Percentiles rank a stretch among this genome's conserved stretches.
phyloP scores from a whole-genome alignment of 768 basidiomycete genomes.

The Neoboletus brunneissimus region DNA sequence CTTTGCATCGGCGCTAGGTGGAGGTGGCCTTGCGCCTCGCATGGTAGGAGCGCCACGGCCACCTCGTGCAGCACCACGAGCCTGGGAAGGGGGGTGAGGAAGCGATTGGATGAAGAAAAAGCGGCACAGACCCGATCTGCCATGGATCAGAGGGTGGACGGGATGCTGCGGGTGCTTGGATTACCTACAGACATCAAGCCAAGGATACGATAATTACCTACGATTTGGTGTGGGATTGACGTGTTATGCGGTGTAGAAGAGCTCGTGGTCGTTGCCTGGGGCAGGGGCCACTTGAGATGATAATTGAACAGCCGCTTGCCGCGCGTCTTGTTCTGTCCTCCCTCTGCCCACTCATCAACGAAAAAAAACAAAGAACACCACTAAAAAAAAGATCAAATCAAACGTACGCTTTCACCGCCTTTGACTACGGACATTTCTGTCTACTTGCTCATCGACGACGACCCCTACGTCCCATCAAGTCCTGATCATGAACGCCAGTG shows the following conservation, averaged over 20 bases:
- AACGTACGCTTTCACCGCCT: conserved; percentile 4
- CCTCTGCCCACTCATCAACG: conserved; percentile 23
- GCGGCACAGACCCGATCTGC: conserved; percentile 31
- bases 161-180: conserved; percentile 5
- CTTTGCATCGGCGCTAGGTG: conserved; percentile 24
- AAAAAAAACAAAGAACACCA: background rate
- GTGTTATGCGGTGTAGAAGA: conserved; percentile 11
- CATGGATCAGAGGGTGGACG: conserved; percentile 14
- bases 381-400: conserved; percentile 10
- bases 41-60: conserved; percentile 39
- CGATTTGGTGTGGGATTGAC: conserved; percentile 14
- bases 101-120: background rate
- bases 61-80: conserved; percentile 55
- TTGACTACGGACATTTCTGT: conserved; percentile 16
- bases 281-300: conserved; percentile 1
- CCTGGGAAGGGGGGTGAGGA: conserved; percentile 42
- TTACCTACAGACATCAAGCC: conserved; percentile 13
- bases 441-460: conserved; percentile 21
- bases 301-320: conserved; percentile 36
- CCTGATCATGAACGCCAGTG: conserved; percentile 81
- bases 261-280: conserved; percentile 5
- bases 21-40: conserved; percentile 20
- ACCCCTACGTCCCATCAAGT: conserved; percentile 19
- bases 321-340: conserved; percentile 25
- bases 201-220: conserved; percentile 13